These are phyloP conservation scores for Rhizopogon roseolus DNA, from an alignment of 768 basidiomycete genomes.

Conservation along the genomic window DNA sequence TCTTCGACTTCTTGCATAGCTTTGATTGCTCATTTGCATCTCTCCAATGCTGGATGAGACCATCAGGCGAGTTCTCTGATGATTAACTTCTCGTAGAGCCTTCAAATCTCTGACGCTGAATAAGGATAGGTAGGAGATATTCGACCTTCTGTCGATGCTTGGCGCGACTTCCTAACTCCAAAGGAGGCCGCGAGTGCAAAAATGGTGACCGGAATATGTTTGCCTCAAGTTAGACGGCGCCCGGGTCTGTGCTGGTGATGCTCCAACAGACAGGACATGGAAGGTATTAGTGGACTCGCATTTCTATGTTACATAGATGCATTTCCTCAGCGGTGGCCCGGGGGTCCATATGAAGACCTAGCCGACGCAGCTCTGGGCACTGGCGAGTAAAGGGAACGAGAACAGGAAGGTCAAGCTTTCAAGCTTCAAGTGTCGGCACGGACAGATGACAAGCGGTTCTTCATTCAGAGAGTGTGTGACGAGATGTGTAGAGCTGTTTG, in stretches of 20 bases:
- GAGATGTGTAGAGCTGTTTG: too few species aligned
- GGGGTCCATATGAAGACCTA: conserved; percentile 36
- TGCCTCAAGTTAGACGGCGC: conserved; percentile 33
- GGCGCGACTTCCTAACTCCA: conserved; percentile 19
- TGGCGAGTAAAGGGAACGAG: conserved; percentile 36
- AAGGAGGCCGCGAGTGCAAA: conserved; percentile 5
- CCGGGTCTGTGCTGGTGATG: conserved; percentile 42
- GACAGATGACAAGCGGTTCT: conserved; percentile 25
- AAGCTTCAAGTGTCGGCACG: conserved; percentile 19
- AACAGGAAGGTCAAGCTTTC: conserved; percentile 34
- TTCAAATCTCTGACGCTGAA: conserved; percentile 39
- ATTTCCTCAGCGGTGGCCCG: conserved; percentile 17
- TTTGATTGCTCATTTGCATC: too few species aligned
- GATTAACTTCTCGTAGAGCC: too few species aligned
- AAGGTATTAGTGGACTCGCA: conserved; percentile 16
- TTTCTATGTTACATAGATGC: neutral
- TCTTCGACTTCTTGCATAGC: conserved; percentile 45
- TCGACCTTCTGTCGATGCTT: conserved; percentile 37
- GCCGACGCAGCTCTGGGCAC: conserved; percentile 30
- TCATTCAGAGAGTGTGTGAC: too few species aligned
- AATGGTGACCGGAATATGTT: conserved; percentile 45
- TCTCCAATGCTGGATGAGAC: too few species aligned
- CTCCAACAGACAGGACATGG: conserved; percentile 39
- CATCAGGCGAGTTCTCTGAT: too few species aligned
- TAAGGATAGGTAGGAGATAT: conserved; percentile 41